Evolutionary conservation across 2,329 filamentous ascomycete species (phyloP), one percentile per base, ranked within the genome.

Genomic region (Plenodomus biglobosus): DNA sequence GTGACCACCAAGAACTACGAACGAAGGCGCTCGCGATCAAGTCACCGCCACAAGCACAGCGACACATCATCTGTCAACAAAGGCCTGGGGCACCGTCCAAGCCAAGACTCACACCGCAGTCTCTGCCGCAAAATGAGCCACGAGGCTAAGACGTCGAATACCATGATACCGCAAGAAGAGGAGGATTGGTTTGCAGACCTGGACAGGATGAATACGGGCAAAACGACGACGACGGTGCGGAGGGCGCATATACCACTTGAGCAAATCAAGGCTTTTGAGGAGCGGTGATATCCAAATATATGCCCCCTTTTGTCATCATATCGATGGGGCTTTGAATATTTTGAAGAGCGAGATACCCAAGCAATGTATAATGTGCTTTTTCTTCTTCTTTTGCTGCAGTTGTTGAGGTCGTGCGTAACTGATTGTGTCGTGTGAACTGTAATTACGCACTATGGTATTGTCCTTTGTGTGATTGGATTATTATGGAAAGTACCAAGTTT

Each of bases 91-190:
- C 40, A 44, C 1, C 59, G 64, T n/a, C 15, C 46, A 5, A 66
- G 63, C 2, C 54, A 62, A 13, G 67, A 70, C 1, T 68, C 65
- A 3, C 50, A 58, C 34, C 59, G 53, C 32, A 53, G 59, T n/a
- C 47, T 70, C 17, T 55, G 54, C 32, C 55, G 40, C 10, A 39
- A 48, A 0, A 18, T 43, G 8, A 55, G 40, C 24, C 35, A 20
- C 8, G 46, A 51, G 8, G 22, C 38, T 21, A 36, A 27, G 1
- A 55, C 50, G 11, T 20, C 35, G 0, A 48, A 30, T 8, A 46
- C 38, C 24, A 18, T 49, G 22, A 38, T 42, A 8, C 44, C 17
- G 20, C 47, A 40, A 36, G 50, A 58, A 5, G 44, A 56, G 15
- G 50, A 57, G 16, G 59, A 62, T 30, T 64, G 56, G 59, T 60